phyloP scores from a whole-genome alignment of 306 rosid genomes.

The Boehmeria nivea region DNA sequence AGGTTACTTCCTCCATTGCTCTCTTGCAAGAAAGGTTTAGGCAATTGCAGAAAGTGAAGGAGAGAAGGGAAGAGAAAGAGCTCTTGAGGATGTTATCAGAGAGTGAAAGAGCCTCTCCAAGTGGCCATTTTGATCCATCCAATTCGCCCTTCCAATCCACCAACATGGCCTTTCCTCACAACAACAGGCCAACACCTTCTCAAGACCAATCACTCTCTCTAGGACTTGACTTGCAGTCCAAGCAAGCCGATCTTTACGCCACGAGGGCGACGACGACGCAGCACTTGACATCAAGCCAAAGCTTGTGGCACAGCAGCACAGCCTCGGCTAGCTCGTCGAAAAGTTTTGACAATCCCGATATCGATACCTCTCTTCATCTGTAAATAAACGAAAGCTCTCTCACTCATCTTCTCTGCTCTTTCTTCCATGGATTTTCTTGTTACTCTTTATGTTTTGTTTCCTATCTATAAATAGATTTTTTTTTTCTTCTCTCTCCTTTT shows the following conservation, averaged over 20 bases:
- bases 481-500: background rate
- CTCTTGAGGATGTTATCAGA: constrained; percentile 41
- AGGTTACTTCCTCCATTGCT: constrained; percentile 73
- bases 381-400: constrained; percentile 26
- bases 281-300: constrained; percentile 33
- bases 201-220: constrained; percentile 53
- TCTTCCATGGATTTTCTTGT: background rate
- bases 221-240: constrained; percentile 42
- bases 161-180: constrained; percentile 16
- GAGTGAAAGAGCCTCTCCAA: constrained; percentile 23
- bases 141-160: constrained; percentile 35
- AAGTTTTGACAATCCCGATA: constrained; percentile 57
- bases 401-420: background rate
- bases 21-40: constrained; percentile 93
- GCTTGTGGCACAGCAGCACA: constrained; percentile 30
- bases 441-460: background rate
- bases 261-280: no score
- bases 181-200: constrained; percentile 17
- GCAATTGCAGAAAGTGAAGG: constrained; percentile 83
- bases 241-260: constrained; percentile 35
- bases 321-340: constrained; percentile 35
- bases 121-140: no score
- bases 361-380: constrained; percentile 95
- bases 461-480: background rate
- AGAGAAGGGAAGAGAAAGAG: constrained; percentile 75